These are phyloP conservation scores for Hanseniaspora valbyensis DNA, from an alignment of 805 yeast species.

Conservation along the genomic window DNA sequence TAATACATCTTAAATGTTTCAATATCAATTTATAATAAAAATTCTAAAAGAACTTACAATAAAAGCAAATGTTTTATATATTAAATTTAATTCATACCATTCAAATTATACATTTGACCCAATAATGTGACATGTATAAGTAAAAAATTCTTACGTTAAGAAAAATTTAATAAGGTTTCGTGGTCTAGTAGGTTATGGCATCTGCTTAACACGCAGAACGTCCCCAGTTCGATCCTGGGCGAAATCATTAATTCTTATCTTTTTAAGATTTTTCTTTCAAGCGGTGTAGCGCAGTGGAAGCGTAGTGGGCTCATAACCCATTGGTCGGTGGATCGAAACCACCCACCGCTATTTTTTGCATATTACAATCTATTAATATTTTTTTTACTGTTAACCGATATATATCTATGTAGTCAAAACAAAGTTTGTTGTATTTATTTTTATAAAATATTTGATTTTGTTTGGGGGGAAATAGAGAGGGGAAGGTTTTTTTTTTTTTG, in stretches of 20 bases:
- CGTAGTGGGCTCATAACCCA: conserved; percentile 17
- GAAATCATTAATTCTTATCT: conserved; percentile 55
- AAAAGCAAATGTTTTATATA: no score
- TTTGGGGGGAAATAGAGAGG: no score
- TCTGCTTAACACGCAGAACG: conserved; percentile 99
- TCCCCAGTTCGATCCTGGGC: conserved; percentile 99
- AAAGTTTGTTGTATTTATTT: no score
- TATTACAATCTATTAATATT: no score
- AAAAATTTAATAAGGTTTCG: conserved; percentile 46
- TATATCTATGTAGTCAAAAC: neutral
- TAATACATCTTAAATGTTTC: no score
- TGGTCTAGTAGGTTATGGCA: conserved; percentile 99
- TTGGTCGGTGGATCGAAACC: conserved; percentile 17
- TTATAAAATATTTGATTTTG: no score
- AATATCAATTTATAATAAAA: no score
- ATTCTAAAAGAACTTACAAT: no score
- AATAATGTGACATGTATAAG: neutral
- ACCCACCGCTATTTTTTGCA: conserved; percentile 16
- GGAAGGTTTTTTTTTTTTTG: no score
- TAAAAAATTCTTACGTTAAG: no score
- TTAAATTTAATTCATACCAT: neutral
- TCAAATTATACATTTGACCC: neutral
- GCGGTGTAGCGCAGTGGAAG: conserved; percentile 17
- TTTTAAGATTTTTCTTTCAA: conserved; percentile 1
- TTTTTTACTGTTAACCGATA: no score